phyloP scores from a whole-genome alignment of 2,329 filamentous ascomycete genomes.

The Arachnopeziza araneosa region DNA sequence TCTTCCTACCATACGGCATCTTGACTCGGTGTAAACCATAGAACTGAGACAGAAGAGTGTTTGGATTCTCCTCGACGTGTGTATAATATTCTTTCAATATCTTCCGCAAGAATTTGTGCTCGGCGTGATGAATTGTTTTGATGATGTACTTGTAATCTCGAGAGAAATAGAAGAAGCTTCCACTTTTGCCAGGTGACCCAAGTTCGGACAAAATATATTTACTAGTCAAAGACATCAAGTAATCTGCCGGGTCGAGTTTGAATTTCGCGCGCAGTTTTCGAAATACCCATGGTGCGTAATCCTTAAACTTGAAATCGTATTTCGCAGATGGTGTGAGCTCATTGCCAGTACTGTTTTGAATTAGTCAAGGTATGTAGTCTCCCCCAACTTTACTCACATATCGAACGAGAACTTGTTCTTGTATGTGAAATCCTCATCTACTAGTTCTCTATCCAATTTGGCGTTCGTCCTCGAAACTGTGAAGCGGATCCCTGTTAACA shows the following conservation, averaged over 20 bases:
- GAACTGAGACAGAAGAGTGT: conserved; percentile 95
- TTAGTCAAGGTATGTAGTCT: conserved; percentile 30
- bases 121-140: conserved; percentile 96
- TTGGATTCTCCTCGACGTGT: conserved; percentile 88
- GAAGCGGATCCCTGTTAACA: conserved; percentile 97
- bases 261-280: conserved; percentile 84
- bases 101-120: conserved; percentile 82
- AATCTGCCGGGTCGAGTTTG: conserved; percentile 90
- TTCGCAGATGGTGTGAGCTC: conserved; percentile 96
- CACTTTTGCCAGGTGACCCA: conserved; percentile 94
- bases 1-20: conserved; percentile 96
- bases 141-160: conserved; percentile 99
- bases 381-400: conserved; percentile 58
- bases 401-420: conserved; percentile 99
- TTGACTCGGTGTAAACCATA: conserved; percentile 97
- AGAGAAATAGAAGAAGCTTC: conserved; percentile 99
- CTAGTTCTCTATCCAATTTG: conserved; percentile 87
- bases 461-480: conserved; percentile 94
- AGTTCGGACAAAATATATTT: conserved; percentile 98
- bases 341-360: conserved; percentile 68
- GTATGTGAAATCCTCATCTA: conserved; percentile 84
- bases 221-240: conserved; percentile 94
- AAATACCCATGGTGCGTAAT: conserved; percentile 99
- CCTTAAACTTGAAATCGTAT: conserved; percentile 99
- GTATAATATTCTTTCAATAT: conserved; percentile 88